phyloP scores from a whole-genome alignment of 2,329 filamentous ascomycete genomes.

The Chlorencoelia australis region DNA sequence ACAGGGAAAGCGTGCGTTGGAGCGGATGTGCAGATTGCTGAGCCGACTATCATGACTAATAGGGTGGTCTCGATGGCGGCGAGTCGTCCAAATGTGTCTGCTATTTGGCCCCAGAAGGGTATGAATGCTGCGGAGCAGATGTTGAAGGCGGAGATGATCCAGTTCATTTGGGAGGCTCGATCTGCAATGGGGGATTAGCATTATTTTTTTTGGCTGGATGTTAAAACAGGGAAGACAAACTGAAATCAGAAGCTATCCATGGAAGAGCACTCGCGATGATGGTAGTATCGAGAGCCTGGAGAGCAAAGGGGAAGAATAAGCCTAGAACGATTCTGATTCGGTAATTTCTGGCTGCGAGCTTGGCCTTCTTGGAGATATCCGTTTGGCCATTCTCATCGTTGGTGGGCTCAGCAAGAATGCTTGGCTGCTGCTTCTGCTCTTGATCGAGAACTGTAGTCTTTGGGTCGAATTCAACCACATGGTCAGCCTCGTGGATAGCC shows the following conservation, averaged over 20 bases:
- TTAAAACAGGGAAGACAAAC: slow-evolving; percentile 28
- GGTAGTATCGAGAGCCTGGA: slow-evolving; percentile 54
- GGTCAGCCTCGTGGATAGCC: too few relatives aligned
- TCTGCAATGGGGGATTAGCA: slow-evolving; percentile 27
- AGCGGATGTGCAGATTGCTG: slow-evolving; percentile 48
- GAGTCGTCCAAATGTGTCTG: slow-evolving; percentile 55
- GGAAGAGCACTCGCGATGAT: slow-evolving; percentile 52
- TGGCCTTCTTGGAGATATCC: slow-evolving; percentile 23
- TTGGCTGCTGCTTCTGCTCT: too few relatives aligned
- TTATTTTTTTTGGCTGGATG: background rate
- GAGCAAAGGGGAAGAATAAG: slow-evolving; percentile 47
- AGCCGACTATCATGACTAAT: slow-evolving; percentile 48
- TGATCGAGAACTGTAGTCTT: too few relatives aligned
- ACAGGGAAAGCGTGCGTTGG: slow-evolving; percentile 44
- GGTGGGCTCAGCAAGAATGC: too few relatives aligned
- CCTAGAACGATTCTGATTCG: slow-evolving; percentile 50
- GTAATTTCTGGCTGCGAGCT: slow-evolving; percentile 32
- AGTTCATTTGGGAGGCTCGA: slow-evolving; percentile 49
- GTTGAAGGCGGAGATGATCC: slow-evolving; percentile 61
- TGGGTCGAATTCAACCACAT: too few relatives aligned
- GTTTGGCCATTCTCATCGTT: too few relatives aligned
- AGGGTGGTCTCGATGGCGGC: slow-evolving; percentile 45
- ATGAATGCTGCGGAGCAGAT: slow-evolving; percentile 58
- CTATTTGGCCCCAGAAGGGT: slow-evolving; percentile 52
- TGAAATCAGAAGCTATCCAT: slow-evolving; percentile 54